Evolutionary conservation across 2,329 filamentous ascomycete genomes (phyloP).

Genomic region (Pyricularia pennisetigena): DNA sequence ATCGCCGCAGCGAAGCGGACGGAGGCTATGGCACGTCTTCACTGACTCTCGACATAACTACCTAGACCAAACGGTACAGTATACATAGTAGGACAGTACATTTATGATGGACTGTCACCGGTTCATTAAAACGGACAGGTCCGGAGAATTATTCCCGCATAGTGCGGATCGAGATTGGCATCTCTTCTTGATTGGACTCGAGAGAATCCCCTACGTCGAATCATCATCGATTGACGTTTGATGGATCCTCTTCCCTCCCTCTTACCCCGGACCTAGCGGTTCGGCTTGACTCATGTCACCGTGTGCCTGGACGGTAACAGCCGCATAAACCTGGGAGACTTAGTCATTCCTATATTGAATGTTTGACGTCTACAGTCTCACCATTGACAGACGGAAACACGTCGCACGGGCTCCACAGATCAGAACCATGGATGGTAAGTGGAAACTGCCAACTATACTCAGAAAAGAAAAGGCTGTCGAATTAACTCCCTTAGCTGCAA

Average conservation of each 20-base stretch:
- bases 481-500: not conserved
- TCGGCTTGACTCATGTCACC: not conserved
- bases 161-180: not conserved
- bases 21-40: not conserved
- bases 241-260: not conserved
- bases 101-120: not conserved
- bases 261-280: not conserved
- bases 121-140: not conserved
- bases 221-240: not conserved
- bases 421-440: not conserved
- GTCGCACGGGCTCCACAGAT: not conserved
- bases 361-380: no score
- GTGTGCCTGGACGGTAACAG: not conserved
- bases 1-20: not conserved
- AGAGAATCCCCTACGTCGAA: not conserved
- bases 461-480: not conserved
- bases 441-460: not conserved
- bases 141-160: not conserved
- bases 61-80: not conserved
- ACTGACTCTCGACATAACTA: not conserved
- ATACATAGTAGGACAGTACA: not conserved
- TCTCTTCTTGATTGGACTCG: not conserved
- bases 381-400: not conserved
- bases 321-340: not conserved
- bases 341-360: no score